These are phyloP conservation scores for Jimgerdemannia lactiflua DNA, from an alignment of 192 early-diverging fungal genomes.

Conservation along the genomic window DNA sequence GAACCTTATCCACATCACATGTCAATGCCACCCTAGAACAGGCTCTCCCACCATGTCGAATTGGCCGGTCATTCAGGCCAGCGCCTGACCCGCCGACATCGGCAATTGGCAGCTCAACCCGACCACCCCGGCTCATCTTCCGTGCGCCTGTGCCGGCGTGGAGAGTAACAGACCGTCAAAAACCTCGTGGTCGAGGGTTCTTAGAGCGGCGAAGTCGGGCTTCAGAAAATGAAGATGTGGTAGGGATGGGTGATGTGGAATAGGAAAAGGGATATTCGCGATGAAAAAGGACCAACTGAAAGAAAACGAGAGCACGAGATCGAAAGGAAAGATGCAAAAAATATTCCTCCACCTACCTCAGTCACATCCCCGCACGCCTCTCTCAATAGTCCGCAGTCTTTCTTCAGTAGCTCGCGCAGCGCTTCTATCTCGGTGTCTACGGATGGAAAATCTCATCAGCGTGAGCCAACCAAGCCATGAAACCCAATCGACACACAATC, in stretches of 20 bases:
- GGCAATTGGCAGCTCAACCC: too few relatives aligned
- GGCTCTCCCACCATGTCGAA: too few relatives aligned
- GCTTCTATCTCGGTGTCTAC: background rate
- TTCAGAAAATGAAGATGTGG: too few relatives aligned
- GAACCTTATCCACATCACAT: too few relatives aligned
- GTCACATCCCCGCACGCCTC: background rate
- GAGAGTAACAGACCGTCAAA: background rate
- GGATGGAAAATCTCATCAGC: background rate
- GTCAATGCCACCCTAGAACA: too few relatives aligned
- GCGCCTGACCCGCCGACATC: too few relatives aligned
- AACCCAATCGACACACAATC: background rate
- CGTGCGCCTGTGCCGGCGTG: background rate
- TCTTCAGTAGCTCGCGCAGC: background rate
- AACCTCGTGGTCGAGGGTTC: background rate
- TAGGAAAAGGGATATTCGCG: too few relatives aligned
- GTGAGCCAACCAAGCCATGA: background rate
- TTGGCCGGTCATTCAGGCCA: too few relatives aligned
- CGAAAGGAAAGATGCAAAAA: background rate
- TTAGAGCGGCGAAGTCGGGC: background rate
- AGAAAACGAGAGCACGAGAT: background rate
- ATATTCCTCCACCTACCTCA: conserved; percentile 3
- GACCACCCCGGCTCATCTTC: background rate
- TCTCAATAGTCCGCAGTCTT: background rate
- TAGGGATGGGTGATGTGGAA: too few relatives aligned
- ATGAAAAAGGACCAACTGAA: background rate